A percentile compares a stretch with the other conserved stretches of the same genome.
phyloP scores from a whole-genome alignment of 176 grass and related monocot genomes.

The Chrysopogon serrulatus region DNA sequence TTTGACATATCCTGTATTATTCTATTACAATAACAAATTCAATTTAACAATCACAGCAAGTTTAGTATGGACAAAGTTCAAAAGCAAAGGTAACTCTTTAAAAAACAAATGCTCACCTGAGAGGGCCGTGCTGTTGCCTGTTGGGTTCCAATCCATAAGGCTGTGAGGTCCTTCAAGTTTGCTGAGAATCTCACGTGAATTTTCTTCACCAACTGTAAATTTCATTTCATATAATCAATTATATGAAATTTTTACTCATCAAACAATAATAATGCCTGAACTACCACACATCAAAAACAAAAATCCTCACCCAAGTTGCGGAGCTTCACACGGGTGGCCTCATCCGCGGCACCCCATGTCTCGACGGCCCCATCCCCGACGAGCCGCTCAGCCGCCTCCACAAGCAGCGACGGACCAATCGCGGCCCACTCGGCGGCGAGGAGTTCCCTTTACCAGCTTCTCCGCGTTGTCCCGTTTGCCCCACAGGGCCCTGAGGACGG shows the following conservation, averaged over 20 bases:
- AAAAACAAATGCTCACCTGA: constrained; percentile 14
- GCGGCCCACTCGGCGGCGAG: too few species aligned
- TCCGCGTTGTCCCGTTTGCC: constrained; percentile 8
- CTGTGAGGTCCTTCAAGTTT: constrained; percentile 3
- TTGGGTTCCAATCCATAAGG: constrained; percentile 64
- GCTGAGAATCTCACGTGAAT: constrained; percentile 2
- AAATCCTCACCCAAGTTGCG: constrained; percentile 24
- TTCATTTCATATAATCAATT: too few species aligned
- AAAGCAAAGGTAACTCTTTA: not conserved
- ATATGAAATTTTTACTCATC: not conserved
- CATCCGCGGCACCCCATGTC: constrained; percentile 1
- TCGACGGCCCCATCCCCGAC: constrained; percentile 12
- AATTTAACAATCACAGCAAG: not conserved
- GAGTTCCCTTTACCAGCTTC: constrained; percentile 29
- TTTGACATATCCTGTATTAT: too few species aligned
- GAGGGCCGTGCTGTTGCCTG: constrained; percentile 41
- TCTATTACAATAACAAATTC: too few species aligned
- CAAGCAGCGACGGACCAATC: constrained; percentile 34
- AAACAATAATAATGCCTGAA: too few species aligned
- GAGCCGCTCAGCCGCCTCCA: constrained; percentile 19
- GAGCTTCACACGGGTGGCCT: constrained; percentile 13
- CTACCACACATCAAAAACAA: not conserved
- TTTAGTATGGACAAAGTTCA: not conserved
- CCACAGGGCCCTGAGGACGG: not conserved
- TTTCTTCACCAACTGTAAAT: constrained; percentile 22